These are phyloP conservation scores for Podospora australis DNA, from an alignment of 495 filamentous ascomycete species.

Conservation along the genomic window DNA sequence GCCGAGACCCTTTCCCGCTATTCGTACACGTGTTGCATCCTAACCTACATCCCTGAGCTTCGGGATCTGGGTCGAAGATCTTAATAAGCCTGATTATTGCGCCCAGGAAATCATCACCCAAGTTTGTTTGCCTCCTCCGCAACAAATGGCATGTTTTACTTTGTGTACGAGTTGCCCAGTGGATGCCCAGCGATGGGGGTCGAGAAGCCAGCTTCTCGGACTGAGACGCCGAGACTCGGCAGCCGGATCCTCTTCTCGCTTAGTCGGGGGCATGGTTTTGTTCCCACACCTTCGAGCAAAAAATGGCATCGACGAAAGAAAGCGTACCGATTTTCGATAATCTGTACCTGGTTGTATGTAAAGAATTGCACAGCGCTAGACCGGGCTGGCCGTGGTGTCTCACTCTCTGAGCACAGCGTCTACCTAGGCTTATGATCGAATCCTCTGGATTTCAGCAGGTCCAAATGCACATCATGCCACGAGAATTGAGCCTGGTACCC, in stretches of 20 bases:
- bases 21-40: neutral
- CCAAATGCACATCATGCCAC: constrained; percentile 26
- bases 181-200: neutral
- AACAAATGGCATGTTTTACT: neutral
- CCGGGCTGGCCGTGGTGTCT: no score
- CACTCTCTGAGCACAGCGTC: constrained; percentile 2
- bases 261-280: neutral
- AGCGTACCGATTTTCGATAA: no score
- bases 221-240: neutral
- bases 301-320: no score
- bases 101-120: no score
- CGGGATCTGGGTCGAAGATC: constrained; percentile 4
- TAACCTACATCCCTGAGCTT: neutral
- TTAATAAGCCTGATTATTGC: constrained; percentile 1
- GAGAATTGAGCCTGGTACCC: constrained; percentile 13
- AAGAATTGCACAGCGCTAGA: no score
- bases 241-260: neutral
- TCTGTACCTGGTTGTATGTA: no score
- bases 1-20: neutral
- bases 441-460: no score
- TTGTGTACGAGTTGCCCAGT: neutral
- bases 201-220: neutral
- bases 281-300: no score
- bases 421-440: constrained; percentile 10
- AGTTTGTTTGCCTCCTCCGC: no score